Percentiles rank a stretch among this genome's conserved stretches.
These are phyloP conservation scores for Setaria italica DNA, from an alignment of 202 grass and related monocot species.

Conservation along the genomic window DNA sequence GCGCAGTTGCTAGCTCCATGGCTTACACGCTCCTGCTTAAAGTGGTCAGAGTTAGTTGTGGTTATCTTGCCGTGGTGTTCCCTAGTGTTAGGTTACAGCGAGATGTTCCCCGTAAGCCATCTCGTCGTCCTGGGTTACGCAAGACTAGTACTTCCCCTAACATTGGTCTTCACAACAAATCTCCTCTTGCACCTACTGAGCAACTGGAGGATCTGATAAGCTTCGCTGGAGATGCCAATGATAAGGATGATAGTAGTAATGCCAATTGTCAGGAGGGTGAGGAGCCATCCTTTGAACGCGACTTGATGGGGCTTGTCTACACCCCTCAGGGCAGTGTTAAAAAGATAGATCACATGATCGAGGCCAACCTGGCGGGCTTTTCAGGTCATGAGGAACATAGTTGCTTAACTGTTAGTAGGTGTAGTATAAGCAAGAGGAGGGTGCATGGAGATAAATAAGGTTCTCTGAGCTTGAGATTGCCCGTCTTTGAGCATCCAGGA, in stretches of 20 bases:
- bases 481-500: not conserved
- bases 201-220: slow-evolving; percentile 44
- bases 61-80: slow-evolving; percentile 54
- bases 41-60: slow-evolving; percentile 48
- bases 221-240: slow-evolving; percentile 21
- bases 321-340: not conserved
- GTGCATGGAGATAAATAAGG: slow-evolving; percentile 38
- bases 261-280: slow-evolving; percentile 6
- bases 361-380: slow-evolving; percentile 49
- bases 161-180: not conserved
- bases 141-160: not conserved
- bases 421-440: slow-evolving; percentile 46
- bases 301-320: slow-evolving; percentile 18
- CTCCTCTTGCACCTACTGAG: slow-evolving; percentile 25
- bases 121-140: slow-evolving; percentile 11
- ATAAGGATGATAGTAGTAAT: slow-evolving; percentile 11
- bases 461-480: slow-evolving; percentile 12
- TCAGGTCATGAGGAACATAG: not conserved
- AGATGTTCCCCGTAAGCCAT: slow-evolving; percentile 17
- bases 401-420: slow-evolving; percentile 19
- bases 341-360: slow-evolving; percentile 57
- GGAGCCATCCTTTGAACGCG: not conserved
- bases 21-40: slow-evolving; percentile 46
- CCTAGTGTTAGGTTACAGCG: slow-evolving; percentile 41
- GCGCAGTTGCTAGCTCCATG: slow-evolving; percentile 61